phyloP scores from a whole-genome alignment of 768 basidiomycete genomes.

The Cyclocybe aegerita region DNA sequence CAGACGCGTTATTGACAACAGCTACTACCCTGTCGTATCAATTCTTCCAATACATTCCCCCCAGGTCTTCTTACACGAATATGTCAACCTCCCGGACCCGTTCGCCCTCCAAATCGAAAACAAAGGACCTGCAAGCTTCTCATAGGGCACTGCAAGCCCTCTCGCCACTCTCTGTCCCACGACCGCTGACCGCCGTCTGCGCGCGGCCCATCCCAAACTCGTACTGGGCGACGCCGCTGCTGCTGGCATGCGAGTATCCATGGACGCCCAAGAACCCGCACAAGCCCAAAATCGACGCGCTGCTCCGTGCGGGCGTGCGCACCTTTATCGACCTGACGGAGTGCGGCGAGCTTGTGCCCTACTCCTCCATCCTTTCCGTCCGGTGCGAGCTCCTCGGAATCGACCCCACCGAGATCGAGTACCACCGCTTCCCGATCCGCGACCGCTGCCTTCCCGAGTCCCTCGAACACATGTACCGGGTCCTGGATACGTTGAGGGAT shows the following conservation, averaged over 20 bases:
- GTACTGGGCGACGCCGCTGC: conserved; percentile 74
- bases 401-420: conserved; percentile 55
- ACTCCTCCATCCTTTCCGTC: conserved; percentile 49
- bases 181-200: conserved; percentile 16
- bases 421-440: conserved; percentile 77
- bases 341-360: conserved; percentile 70
- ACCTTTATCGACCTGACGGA: conserved; percentile 89
- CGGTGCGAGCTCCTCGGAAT: conserved; percentile 59
- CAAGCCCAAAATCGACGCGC: conserved; percentile 70
- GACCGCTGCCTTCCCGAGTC: conserved; percentile 69
- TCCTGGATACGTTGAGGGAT: conserved; percentile 59
- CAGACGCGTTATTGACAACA: no score
- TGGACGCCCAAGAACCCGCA: conserved; percentile 60
- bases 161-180: conserved; percentile 7
- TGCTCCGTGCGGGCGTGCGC: conserved; percentile 70
- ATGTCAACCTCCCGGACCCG: not conserved
- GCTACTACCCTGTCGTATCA: no score
- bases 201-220: conserved; percentile 78
- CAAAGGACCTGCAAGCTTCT: conserved; percentile 3
- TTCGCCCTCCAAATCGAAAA: not conserved
- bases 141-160: conserved; percentile 12
- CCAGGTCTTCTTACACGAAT: not conserved
- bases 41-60: no score
- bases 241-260: conserved; percentile 82
- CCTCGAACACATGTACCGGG: conserved; percentile 53